Evolutionary conservation across 306 rosid species (phyloP), one percentile per base, ranked within the genome.

Genomic region (Castanopsis chinensis): DNA sequence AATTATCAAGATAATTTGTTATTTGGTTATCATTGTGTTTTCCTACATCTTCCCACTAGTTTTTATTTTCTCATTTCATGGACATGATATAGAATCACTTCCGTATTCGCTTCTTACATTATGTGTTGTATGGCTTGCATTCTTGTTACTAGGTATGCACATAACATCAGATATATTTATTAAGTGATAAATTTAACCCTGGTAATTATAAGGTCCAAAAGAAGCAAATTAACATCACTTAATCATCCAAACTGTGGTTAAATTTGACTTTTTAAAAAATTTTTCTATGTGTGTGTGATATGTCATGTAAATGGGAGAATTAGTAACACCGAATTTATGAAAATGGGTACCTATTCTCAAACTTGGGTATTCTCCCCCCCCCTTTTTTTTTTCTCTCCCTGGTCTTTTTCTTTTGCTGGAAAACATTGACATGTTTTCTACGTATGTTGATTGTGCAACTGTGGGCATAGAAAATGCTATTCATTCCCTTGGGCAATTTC

Each of bases 1-100:
- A 90, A 88, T 81, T 61, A 20, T 77, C 56, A 27, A 78, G 37
- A 41, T 43, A 30, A 19, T 54, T 27, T 33, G 15, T 21, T 61
- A 35, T 25, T 76, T 19, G 1, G 11, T 59, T 17, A 28, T 35
- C 70, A n/a, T 60, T 52, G 21, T 43, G 23, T n/a, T n/a, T 20
- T 79, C 58, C n/a, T 79, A 0, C 3, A 12, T 71, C 17, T 45
- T 56, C 71, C 8, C 32, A 65, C 81, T 55, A 75, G 60, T 35
- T 45, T 57, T 45, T 57, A 14, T 68, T 27, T 70, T 2, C 4
- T 35, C 23, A 20, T 71, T 41, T 78, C 12, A 20, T 71, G 28
- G 65, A 60, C 51, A n/a, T 52, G 20, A 18, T n/a, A 45, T 37
- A 8, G 52, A 37, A 82, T 82, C 52, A 18, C 33, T 14, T 74